Base-by-base conservation (phyloP, 2,329 filamentous ascomycete genomes). In the Ilyonectria robusta region DNA sequence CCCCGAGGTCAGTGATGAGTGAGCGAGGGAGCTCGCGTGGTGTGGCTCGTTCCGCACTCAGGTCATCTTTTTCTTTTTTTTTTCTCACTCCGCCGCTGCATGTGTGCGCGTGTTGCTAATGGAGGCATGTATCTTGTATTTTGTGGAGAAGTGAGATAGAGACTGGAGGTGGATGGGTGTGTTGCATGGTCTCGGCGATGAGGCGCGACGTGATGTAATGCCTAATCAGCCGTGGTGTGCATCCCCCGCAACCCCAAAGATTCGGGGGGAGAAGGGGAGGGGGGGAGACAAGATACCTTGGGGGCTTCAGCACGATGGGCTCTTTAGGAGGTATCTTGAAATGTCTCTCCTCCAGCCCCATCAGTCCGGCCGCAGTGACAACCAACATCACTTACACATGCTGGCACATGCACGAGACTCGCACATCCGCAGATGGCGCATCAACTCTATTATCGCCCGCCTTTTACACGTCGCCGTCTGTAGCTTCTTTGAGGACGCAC, bases 1-100 rank as follows among this genome's bases (percentile, higher is more conserved):
- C 65, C 65, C 65, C 65, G 67, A 70, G 55, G 61, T 63, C 63
- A 63, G 40, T 15, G 13, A 21, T 4, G n/a, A 51, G 61, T 63
- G 66, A 63, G 40, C 19, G 13, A 21, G 15, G 13, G 57, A n/a
- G 13, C n/a, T 33, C 50, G n/a, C n/a, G 46, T 48, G 21, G 21
- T 29, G 46, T 48, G 46, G 13, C 21, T 13, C 26, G 21, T 11
- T 13, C 26, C 29, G 17, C 8, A 17, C 26, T 51, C 17, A 10
- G 17, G 6, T 51, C 10, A 8, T n/a, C 6, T 11, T 21, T 51
- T 21, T 21, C 21, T 23, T 23, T 23, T 23, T 4, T 11, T 11
- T n/a, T 33, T 11, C 3, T 31, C 13, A 4, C 40, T 51, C 35
- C 33, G 57, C 47, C 40, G 17, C 37, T 17, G 17, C 37, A 23